Conservation (phyloP, 1,284 basidiomycete species). For the Puccinia horiana region DNA sequence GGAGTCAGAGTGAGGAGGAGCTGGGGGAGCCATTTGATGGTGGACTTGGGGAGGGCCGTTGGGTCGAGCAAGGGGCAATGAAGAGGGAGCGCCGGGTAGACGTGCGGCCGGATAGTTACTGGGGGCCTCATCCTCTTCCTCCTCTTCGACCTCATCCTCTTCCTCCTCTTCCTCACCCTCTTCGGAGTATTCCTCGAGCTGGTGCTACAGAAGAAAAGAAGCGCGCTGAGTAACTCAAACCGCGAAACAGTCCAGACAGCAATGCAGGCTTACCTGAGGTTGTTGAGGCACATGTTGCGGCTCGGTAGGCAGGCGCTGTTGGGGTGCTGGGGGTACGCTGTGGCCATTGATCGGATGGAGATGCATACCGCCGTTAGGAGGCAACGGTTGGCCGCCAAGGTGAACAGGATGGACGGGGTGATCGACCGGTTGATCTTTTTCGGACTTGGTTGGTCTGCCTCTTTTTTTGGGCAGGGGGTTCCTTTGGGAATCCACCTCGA, state of each 20-base stretch:
- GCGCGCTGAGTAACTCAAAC: no score
- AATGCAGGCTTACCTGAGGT: not conserved
- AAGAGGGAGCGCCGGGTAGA: not conserved
- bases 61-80: not conserved
- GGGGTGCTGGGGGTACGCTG: not conserved
- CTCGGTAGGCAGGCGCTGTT: not conserved
- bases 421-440: not conserved
- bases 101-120: not conserved
- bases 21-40: not conserved
- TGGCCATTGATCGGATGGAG: not conserved
- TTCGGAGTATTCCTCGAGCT: not conserved
- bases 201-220: not conserved
- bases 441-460: slow-evolving; percentile 37
- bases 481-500: slow-evolving; percentile 16
- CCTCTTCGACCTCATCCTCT: not conserved
- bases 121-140: not conserved
- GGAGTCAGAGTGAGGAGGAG: not conserved
- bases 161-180: slow-evolving; percentile 11
- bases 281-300: not conserved
- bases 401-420: not conserved
- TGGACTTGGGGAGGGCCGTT: not conserved
- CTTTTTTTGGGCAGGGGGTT: slow-evolving; percentile 33
- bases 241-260: not conserved
- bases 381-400: not conserved
- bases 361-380: not conserved